Conservation (phyloP, 2,329 filamentous ascomycete genomes). For the Orbilia oligospora region DNA sequence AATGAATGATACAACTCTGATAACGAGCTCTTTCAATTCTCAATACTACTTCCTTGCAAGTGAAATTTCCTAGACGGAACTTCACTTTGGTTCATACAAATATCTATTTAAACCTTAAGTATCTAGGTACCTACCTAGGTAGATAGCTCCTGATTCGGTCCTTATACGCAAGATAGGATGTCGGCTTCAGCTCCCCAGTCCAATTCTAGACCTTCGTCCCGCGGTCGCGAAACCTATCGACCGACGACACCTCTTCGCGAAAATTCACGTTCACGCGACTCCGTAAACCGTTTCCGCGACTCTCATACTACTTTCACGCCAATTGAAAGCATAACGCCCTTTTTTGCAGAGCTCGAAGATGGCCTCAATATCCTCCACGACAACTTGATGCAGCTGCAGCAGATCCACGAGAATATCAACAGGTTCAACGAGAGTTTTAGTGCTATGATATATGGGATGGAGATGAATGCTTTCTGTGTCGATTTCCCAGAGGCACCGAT, state of each 20-base stretch:
- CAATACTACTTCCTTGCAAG: background rate
- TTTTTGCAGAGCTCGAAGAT: constrained; percentile 93
- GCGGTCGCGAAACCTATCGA: constrained; percentile 67
- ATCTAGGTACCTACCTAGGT: background rate
- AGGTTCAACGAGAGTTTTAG: constrained; percentile 97
- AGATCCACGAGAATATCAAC: constrained; percentile 94
- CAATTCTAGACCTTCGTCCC: constrained; percentile 45
- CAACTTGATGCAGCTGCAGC: constrained; percentile 96
- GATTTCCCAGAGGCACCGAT: constrained; percentile 95
- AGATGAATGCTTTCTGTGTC: constrained; percentile 99
- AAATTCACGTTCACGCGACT: constrained; percentile 88
- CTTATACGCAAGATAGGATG: constrained; percentile 4
- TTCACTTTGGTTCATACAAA: background rate
- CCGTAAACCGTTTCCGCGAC: constrained; percentile 78
- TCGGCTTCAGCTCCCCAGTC: constrained; percentile 35
- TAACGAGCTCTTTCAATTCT: background rate
- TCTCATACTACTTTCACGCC: constrained; percentile 75
- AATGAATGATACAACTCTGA: constrained; percentile 1
- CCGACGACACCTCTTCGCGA: constrained; percentile 93
- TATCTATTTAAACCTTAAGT: background rate
- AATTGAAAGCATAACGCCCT: constrained; percentile 85
- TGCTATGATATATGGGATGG: constrained; percentile 93
- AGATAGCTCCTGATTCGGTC: background rate
- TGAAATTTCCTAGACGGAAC: background rate
- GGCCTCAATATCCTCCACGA: constrained; percentile 95